Evolutionary conservation across 805 yeast species (phyloP), one percentile per base, ranked within the genome.

Genomic region (Yamadazyma philogaea): DNA sequence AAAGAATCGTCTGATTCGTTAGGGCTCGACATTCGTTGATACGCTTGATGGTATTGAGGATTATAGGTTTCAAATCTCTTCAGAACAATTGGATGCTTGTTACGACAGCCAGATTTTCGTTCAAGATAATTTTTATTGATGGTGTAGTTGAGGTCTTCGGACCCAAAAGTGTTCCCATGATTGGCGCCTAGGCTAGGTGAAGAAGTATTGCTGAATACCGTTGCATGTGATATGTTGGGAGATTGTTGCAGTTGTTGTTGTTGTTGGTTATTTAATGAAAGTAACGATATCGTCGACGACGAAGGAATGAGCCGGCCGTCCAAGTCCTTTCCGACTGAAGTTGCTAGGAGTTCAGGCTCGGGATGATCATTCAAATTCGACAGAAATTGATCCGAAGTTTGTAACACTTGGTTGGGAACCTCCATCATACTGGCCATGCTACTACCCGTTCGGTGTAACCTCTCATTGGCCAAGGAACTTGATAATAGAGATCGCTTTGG

Each of bases 301-400:
- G 71, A 64, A 8, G 74, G 74, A 18, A 70, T 64, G 35, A 70
- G 43, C 20, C 65, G 50, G 2, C 74, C 75, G 22, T 63, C 66
- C 17, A 56, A 53, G 34, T 70, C 72, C 33, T 63, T 63, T 3
- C 73, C 74, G 4, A 67, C 74, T 0, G 73, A 66, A 8, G 68
- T 64, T 1, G 75, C 74, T 28, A 69, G 52, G 20, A 70, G 52
- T 43, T 63, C 64, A 1, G 75, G 75, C 40, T 70, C 75, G 3
- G 75, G 75, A 45, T 70, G 75, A 18, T 65, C 73, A 35, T 4
- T 7, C 14, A 21, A 20, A 22, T 34, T 32, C 14, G 16, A 30
- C 15, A 22, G 34, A 27, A 11, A 7, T 11, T 26, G 33, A 16
- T 24, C 26, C 6, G 16, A 19, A 8, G 38, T 7, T 11, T 11